phyloP scores from a whole-genome alignment of 2,329 filamentous ascomycete species.

The Fusarium concolor region DNA sequence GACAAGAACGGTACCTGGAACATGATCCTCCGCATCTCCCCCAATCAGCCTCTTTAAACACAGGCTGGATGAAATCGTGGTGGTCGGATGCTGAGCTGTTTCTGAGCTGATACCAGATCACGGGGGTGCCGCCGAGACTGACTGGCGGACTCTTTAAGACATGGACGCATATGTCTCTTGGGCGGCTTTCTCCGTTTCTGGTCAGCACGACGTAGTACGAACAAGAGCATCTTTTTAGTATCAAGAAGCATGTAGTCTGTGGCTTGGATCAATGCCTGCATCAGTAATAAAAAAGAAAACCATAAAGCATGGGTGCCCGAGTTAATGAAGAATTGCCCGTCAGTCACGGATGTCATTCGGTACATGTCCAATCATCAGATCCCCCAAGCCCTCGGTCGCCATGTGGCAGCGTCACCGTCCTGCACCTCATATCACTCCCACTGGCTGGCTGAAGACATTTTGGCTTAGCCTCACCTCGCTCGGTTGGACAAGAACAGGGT shows the following conservation, averaged over 20 bases:
- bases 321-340: constrained; percentile 2
- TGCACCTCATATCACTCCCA: constrained; percentile 28
- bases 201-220: constrained; percentile 34
- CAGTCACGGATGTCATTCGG: constrained; percentile 18
- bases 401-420: constrained; percentile 42
- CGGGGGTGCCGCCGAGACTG: constrained; percentile 37
- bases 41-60: constrained; percentile 36
- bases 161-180: constrained; percentile 9
- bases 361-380: constrained; percentile 30
- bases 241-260: constrained; percentile 2
- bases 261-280: constrained; percentile 12
- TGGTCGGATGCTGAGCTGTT: constrained; percentile 43
- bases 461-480: constrained; percentile 33
- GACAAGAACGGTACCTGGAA: constrained; percentile 36
- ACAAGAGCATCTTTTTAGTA: constrained; percentile 22
- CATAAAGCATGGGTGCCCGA: constrained; percentile 3
- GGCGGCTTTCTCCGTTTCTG: constrained; percentile 16
- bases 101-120: constrained; percentile 44
- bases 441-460: constrained; percentile 17
- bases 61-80: constrained; percentile 11
- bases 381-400: constrained; percentile 33
- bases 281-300: not conserved
- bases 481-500: constrained; percentile 22
- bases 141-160: constrained; percentile 27
- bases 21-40: constrained; percentile 17